Base-by-base conservation (phyloP, 768 basidiomycete genomes). In the Sporobolomyces pararoseus region DNA sequence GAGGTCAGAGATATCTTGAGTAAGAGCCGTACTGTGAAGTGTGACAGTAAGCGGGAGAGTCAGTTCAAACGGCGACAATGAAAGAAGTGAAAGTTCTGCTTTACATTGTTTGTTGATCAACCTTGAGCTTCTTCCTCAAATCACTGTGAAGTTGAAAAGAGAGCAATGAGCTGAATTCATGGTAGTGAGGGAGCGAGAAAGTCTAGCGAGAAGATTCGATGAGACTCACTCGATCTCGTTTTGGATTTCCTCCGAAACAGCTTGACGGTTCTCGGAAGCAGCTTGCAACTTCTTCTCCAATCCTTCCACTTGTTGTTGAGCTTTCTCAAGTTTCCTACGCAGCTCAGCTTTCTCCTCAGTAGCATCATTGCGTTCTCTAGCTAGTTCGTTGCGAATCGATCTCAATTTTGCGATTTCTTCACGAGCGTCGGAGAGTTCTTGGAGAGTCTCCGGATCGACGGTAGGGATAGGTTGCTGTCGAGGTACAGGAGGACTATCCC, bases 21-120 rank as follows among this genome's bases (percentile, higher is more conserved):
- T 54, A 32, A 54, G 53, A 4, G 53, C 53, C 19, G 53, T 34
- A 21, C 53, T 54, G 29, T 21, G 7, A 35, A 27, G 14, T 12
- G 31, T 34, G 50, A 51, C 12, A 51, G n/a, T n/a, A n/a, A n/a
- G n/a, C 27, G 50, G 12, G 27, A 27, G n/a, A 25, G 51, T 37
- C 34, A 10, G 35, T 29, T 6, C 53, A 23, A 31, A 54, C 21
- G 4, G 13, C 51, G 51, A 14, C n/a, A 32, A 23, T 12, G 46
- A 23, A 21, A 54, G 32, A 23, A 13, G 32, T 4, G 53, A 32
- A 7, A 31, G 53, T 6, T n/a, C 32, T n/a, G 31, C 12, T 21
- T 31, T 19, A 54, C 53, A 54, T 54, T 10, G 53, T 54, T 21
- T 54, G 53, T 19, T 54, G 53, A 54, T 54, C 53, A 4, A 32